Evolutionary conservation across 1,139 yeast species (phyloP).

Genomic region (Pichia sp.): DNA sequence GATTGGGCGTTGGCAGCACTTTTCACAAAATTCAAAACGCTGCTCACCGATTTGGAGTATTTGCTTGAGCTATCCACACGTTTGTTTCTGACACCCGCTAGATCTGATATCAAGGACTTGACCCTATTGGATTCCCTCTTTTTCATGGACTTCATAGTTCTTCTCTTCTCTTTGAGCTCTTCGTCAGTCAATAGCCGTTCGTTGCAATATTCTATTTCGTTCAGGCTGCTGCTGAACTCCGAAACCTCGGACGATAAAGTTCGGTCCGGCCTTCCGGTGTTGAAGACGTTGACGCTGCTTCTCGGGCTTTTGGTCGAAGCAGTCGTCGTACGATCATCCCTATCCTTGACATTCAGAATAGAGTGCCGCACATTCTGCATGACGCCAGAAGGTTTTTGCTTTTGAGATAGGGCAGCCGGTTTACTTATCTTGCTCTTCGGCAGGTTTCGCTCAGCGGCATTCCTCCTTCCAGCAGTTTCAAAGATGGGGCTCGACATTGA

Average conservation of each 20-base stretch:
- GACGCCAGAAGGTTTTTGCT: neutral
- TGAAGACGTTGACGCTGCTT: neutral
- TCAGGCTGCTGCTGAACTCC: slow-evolving; percentile 5
- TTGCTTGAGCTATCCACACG: neutral
- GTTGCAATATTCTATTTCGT: neutral
- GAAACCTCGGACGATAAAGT: slow-evolving; percentile 1
- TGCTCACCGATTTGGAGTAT: neutral
- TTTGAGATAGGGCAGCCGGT: neutral
- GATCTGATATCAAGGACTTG: slow-evolving; percentile 6
- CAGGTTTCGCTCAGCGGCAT: neutral
- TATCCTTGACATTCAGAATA: neutral
- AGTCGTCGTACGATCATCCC: neutral
- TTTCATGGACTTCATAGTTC: neutral
- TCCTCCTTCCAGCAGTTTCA: neutral
- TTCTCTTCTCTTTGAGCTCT: neutral
- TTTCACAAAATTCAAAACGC: neutral
- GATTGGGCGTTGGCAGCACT: neutral
- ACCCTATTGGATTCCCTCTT: neutral
- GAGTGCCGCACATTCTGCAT: neutral
- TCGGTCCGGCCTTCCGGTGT: neutral
- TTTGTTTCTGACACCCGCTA: slow-evolving; percentile 2
- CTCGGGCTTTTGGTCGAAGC: slow-evolving; percentile 1
- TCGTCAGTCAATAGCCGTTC: neutral
- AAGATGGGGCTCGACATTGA: neutral
- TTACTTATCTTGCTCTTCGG: neutral